A percentile compares a stretch with the other conserved stretches of the same genome.
These are phyloP conservation scores for Angophora floribunda DNA, from an alignment of 345 rosid species.

Conservation along the genomic window DNA sequence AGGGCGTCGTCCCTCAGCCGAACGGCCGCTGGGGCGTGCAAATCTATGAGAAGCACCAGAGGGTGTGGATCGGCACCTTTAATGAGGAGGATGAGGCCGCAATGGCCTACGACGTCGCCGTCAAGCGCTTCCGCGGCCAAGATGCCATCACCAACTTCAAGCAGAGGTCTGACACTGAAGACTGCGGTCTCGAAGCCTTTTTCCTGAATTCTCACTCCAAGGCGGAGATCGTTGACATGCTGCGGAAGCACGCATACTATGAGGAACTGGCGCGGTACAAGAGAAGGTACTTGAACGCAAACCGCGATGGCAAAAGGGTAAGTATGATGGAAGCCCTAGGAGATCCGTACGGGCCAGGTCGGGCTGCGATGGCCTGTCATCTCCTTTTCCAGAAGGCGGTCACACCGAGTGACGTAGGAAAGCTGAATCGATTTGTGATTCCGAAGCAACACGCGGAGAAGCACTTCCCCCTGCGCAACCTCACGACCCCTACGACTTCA, in stretches of 20 bases:
- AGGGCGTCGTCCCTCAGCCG: constrained; percentile 95
- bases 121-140: constrained; percentile 72
- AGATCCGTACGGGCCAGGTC: not conserved
- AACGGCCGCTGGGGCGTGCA: constrained; percentile 98
- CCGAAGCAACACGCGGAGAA: constrained; percentile 65
- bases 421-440: constrained; percentile 49
- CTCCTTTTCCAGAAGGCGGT: constrained; percentile 43
- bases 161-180: constrained; percentile 6
- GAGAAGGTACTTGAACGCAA: constrained; percentile 17
- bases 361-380: not conserved
- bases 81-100: constrained; percentile 82
- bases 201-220: constrained; percentile 74
- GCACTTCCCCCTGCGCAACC: constrained; percentile 59
- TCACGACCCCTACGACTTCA: constrained; percentile 3
- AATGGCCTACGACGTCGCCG: constrained; percentile 73
- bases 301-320: not conserved
- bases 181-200: constrained; percentile 27
- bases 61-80: constrained; percentile 97
- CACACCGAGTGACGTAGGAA: constrained; percentile 63
- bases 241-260: constrained; percentile 71
- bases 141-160: constrained; percentile 74
- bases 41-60: constrained; percentile 95
- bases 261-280: constrained; percentile 71
- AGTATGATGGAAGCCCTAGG: not conserved
- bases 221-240: constrained; percentile 84